Evolutionary conservation across 2,329 filamentous ascomycete genomes (phyloP).

Genomic region (Neocatenulostroma microsporum): DNA sequence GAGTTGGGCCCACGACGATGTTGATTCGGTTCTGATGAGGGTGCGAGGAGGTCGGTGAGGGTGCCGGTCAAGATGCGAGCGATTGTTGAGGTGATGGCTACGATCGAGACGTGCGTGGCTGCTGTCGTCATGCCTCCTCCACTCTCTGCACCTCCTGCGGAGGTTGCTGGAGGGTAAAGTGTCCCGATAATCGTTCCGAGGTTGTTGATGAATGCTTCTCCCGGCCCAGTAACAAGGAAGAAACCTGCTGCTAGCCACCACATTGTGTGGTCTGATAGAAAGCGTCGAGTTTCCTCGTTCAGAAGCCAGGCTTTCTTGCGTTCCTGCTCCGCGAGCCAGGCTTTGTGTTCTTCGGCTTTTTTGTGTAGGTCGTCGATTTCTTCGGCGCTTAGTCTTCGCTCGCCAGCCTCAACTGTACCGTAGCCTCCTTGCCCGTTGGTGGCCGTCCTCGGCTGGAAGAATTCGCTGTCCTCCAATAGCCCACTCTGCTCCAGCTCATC

Average conservation of each 20-base stretch:
- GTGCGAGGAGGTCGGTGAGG: slow-evolving; percentile 80
- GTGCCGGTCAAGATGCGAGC: slow-evolving; percentile 84
- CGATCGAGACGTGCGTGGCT: slow-evolving; percentile 85
- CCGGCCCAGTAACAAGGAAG: slow-evolving; percentile 85
- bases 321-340: slow-evolving; percentile 46
- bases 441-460: slow-evolving; percentile 52
- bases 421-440: slow-evolving; percentile 44
- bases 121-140: slow-evolving; percentile 49
- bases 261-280: slow-evolving; percentile 85
- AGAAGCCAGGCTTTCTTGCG: slow-evolving; percentile 83
- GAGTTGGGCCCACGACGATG: slow-evolving; percentile 43
- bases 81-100: slow-evolving; percentile 83
- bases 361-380: slow-evolving; percentile 39
- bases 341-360: slow-evolving; percentile 40
- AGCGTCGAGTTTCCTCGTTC: slow-evolving; percentile 81
- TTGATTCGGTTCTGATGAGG: slow-evolving; percentile 45
- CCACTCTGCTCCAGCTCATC: slow-evolving; percentile 88
- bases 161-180: slow-evolving; percentile 55
- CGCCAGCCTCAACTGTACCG: slow-evolving; percentile 49
- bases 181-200: slow-evolving; percentile 88
- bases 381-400: slow-evolving; percentile 35
- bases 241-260: slow-evolving; percentile 90
- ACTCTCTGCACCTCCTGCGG: slow-evolving; percentile 45
- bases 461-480: slow-evolving; percentile 64
- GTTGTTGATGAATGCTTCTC: slow-evolving; percentile 98